Conservation (phyloP, 306 rosid genomes). For the Heteromeles arbutifolia region DNA sequence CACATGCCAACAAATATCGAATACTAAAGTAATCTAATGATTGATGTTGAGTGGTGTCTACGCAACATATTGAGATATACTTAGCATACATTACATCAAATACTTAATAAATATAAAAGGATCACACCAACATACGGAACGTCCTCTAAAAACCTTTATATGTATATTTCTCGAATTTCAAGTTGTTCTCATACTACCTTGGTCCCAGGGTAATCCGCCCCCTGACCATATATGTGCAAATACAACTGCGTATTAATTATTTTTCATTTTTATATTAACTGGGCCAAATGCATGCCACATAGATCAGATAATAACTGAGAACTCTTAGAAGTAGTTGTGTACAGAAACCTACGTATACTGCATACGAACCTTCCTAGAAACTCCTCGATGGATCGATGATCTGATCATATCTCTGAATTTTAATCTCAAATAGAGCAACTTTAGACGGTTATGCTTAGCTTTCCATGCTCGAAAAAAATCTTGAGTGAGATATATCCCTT, state of each 20-base stretch:
- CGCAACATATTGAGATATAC: accelerated
- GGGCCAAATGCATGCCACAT: background rate
- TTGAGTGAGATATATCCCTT: background rate
- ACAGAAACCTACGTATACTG: background rate
- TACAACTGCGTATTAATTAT: background rate
- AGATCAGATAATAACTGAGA: background rate
- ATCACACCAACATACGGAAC: too few species aligned
- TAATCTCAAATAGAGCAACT: background rate
- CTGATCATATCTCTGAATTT: background rate
- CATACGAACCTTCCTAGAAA: background rate
- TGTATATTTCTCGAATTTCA: too few species aligned
- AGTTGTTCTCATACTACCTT: too few species aligned
- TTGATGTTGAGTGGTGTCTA: accelerated
- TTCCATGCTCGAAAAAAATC: background rate
- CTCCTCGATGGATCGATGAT: background rate
- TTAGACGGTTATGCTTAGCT: background rate
- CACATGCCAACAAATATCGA: too few species aligned
- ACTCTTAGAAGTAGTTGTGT: background rate
- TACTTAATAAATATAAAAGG: too few species aligned
- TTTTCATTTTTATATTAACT: too few species aligned
- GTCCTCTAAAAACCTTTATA: too few species aligned
- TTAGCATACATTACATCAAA: too few species aligned
- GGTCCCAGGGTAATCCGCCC: too few species aligned
- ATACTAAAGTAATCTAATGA: accelerated
- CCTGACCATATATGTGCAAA: too few species aligned